Evolutionary conservation across 495 filamentous ascomycete species (phyloP).

Genomic region (Halenospora varia): DNA sequence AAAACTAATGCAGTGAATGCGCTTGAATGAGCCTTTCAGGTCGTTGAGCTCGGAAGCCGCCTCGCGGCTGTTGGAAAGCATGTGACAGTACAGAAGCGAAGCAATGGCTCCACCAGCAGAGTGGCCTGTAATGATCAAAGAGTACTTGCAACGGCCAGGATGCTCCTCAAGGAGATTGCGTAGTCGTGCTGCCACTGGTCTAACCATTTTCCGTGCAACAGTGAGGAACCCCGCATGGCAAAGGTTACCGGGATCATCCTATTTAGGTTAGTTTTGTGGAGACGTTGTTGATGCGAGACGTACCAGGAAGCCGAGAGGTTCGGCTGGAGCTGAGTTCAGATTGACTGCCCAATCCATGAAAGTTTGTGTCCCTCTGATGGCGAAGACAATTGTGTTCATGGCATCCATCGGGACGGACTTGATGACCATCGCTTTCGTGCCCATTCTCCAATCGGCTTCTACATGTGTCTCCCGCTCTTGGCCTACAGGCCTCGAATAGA

Average conservation of each 20-base stretch:
- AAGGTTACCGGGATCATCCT: constrained; percentile 70
- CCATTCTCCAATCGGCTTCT: constrained; percentile 61
- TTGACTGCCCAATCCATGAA: constrained; percentile 87
- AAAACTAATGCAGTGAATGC: constrained; percentile 78
- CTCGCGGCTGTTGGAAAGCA: constrained; percentile 53
- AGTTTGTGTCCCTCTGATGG: constrained; percentile 71
- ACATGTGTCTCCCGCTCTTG: constrained; percentile 60
- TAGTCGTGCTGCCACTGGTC: constrained; percentile 63
- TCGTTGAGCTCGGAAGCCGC: constrained; percentile 61
- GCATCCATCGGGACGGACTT: constrained; percentile 72
- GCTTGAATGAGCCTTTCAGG: constrained; percentile 65
- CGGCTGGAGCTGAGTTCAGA: constrained; percentile 57
- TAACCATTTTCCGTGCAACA: constrained; percentile 71
- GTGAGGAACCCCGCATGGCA: constrained; percentile 76
- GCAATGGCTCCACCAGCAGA: constrained; percentile 82
- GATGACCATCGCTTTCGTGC: constrained; percentile 81
- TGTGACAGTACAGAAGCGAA: constrained; percentile 71
- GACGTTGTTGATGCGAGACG: too few relatives aligned
- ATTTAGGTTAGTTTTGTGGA: neutral
- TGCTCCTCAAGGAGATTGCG: constrained; percentile 64
- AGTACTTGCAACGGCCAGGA: constrained; percentile 59
- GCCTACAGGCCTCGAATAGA: constrained; percentile 59
- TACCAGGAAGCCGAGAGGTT: constrained; percentile 62
- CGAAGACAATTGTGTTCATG: constrained; percentile 72
- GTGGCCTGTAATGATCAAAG: constrained; percentile 77